Base-by-base conservation (phyloP, 1,284 basidiomycete genomes). In the Athelia sp. region DNA sequence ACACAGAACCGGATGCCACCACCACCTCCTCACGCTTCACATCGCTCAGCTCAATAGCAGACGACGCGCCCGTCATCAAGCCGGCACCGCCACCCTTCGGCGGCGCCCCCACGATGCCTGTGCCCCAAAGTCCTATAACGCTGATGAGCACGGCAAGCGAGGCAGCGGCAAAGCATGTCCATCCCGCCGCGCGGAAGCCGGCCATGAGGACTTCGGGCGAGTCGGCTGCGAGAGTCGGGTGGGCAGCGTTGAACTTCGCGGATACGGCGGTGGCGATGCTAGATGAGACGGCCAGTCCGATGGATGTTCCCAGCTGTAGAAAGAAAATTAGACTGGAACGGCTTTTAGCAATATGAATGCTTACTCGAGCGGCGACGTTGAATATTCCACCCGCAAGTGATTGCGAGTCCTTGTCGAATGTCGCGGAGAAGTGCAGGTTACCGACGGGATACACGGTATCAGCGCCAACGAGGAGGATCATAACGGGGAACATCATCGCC, bases 381-480 rank as follows among this genome's bases (percentile, higher is more conserved):
- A 69, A 71, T 31, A 71, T 56, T 15, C 67, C 64, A 13, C 68
- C 68, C 1, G 68, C 64, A 23, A 71, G 54, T 3, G 66, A 62
- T 58, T 70, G 68, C 10, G 68, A 69, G 49, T 65, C 58, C 26
- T 61, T 56, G 45, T 63, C 63, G 50, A 71, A 68, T 9, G 59
- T 55, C 10, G 57, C 54, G 35, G 59, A 58, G 23, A 70, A 55
- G 29, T 67, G 65, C 40, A 69, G 54, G 45, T 63, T 69, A 4
- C 63, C 63, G 40, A 69, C 61, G 1, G 68, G 64, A 56, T 70
- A 70, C 1, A 63, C 59, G n/a, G 64, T 58, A 53, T 68, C 68
- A 2, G 57, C 54, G 11, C 57, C 56, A 13, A 56, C 60, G 59
- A 36, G 15, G 34, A 60, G 46, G 40, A 66, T 49, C 58, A 64